phyloP scores from a whole-genome alignment of 371 early-diverging fungal species.

The Fennellomyces sp. region DNA sequence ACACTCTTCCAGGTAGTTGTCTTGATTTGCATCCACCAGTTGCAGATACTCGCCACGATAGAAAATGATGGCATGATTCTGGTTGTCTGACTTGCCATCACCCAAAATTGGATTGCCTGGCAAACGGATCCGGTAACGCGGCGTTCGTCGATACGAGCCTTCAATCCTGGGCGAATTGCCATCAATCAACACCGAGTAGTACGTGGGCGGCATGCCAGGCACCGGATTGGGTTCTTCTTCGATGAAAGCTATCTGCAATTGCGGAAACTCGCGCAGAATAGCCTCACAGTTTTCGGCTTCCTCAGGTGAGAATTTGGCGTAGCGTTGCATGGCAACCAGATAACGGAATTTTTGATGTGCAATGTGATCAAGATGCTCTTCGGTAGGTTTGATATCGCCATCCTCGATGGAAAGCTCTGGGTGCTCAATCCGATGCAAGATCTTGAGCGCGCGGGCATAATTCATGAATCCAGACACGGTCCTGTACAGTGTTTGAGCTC shows the following conservation, averaged over 20 bases:
- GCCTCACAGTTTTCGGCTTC: constrained; percentile 84
- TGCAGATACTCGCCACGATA: constrained; percentile 87
- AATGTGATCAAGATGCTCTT: constrained; percentile 64
- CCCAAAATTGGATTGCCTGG: constrained; percentile 92
- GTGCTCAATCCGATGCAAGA: constrained; percentile 82
- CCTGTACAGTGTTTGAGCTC: constrained; percentile 88
- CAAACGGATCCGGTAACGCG: constrained; percentile 77
- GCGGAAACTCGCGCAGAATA: constrained; percentile 74
- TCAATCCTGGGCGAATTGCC: constrained; percentile 70
- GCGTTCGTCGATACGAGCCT: constrained; percentile 51
- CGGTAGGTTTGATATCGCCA: constrained; percentile 53
- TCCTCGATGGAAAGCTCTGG: constrained; percentile 70
- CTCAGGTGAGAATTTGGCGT: constrained; percentile 73
- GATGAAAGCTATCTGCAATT: constrained; percentile 84
- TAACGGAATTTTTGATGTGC: constrained; percentile 84
- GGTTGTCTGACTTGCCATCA: constrained; percentile 93
- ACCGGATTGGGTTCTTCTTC: constrained; percentile 63
- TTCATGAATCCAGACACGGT: constrained; percentile 93
- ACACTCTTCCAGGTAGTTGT: constrained; percentile 90
- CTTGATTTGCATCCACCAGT: constrained; percentile 94
- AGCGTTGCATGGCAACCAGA: constrained; percentile 91
- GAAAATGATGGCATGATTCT: constrained; percentile 88
- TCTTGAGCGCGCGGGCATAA: constrained; percentile 83
- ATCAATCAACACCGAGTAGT: constrained; percentile 81
- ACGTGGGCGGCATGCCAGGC: constrained; percentile 53